Conservation (phyloP, 78 protist genomes). For the Dictyostelium firmibasis region DNA sequence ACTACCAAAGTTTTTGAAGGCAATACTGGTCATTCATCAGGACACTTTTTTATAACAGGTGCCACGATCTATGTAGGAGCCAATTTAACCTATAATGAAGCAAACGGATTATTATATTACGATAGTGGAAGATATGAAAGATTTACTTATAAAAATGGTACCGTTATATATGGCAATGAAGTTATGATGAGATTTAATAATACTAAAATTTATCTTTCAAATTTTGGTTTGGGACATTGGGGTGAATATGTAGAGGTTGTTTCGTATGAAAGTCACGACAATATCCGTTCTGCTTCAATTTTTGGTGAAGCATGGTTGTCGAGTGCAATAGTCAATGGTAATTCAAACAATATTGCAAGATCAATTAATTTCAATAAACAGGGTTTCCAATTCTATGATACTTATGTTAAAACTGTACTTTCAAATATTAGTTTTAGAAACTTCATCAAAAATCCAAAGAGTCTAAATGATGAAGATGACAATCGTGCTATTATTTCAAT, state of each 20-base stretch:
- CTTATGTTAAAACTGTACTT: conserved; percentile 57
- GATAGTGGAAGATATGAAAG: conserved; percentile 31
- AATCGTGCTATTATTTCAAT: conserved; percentile 19
- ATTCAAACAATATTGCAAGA: conserved; percentile 12
- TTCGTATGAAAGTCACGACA: conserved; percentile 8
- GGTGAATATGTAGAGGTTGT: conserved; percentile 22
- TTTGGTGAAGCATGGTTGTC: conserved; percentile 49
- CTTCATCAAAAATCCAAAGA: neutral
- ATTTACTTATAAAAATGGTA: conserved; percentile 30
- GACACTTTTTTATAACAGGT: conserved; percentile 72
- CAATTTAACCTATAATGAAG: conserved; percentile 19
- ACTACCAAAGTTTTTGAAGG: conserved; percentile 74
- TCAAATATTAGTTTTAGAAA: conserved; percentile 63
- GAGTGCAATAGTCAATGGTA: conserved; percentile 55
- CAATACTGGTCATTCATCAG: conserved; percentile 83
- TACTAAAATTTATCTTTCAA: conserved; percentile 1
- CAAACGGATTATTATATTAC: conserved; percentile 2
- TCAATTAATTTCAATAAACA: conserved; percentile 1
- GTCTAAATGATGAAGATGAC: conserved; percentile 4
- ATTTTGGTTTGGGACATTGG: conserved; percentile 23
- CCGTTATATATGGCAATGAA: neutral
- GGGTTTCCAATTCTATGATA: conserved; percentile 85
- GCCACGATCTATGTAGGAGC: conserved; percentile 82
- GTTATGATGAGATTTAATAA: conserved; percentile 21
- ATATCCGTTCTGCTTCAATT: neutral